These are phyloP conservation scores for Eucommia ulmoides DNA, from an alignment of 257 asterid genomes.

Conservation along the genomic window DNA sequence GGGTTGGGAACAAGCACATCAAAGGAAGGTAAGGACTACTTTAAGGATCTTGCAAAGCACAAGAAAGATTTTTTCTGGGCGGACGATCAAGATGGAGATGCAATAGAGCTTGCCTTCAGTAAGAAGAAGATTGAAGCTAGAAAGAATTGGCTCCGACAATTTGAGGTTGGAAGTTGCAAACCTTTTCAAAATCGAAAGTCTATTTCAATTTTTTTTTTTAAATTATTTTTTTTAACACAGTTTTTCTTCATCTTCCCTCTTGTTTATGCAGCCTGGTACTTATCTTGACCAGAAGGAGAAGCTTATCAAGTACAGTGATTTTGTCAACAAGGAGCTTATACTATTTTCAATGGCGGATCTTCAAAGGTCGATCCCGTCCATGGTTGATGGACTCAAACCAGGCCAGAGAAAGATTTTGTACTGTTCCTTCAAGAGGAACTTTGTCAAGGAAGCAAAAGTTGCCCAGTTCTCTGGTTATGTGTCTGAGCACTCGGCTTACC, in stretches of 20 bases:
- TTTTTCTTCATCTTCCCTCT: neutral
- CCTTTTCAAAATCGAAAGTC: too few species aligned
- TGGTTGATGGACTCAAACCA: slow-evolving; percentile 98
- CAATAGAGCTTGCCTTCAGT: slow-evolving; percentile 97
- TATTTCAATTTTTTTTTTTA: too few species aligned
- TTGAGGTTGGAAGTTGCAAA: slow-evolving; percentile 36
- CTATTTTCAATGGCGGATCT: slow-evolving; percentile 90
- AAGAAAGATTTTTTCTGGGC: slow-evolving; percentile 84
- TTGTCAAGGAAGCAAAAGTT: slow-evolving; percentile 75
- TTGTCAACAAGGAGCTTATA: slow-evolving; percentile 90
- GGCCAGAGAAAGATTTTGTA: slow-evolving; percentile 93
- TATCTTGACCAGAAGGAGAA: slow-evolving; percentile 61
- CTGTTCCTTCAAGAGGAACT: slow-evolving; percentile 89
- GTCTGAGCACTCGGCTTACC: slow-evolving; percentile 97
- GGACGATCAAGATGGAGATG: slow-evolving; percentile 77
- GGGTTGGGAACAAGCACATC: slow-evolving; percentile 97
- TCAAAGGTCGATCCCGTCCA: slow-evolving; percentile 95
- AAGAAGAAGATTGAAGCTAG: slow-evolving; percentile 95
- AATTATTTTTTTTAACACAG: too few species aligned
- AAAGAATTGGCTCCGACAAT: slow-evolving; percentile 90
- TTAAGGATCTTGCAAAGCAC: slow-evolving; percentile 62
- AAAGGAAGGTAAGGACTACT: slow-evolving; percentile 88
- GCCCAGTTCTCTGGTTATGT: slow-evolving; percentile 95
- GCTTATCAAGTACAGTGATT: slow-evolving; percentile 68
- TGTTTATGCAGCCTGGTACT: slow-evolving; percentile 74